Evolutionary conservation across 2,329 filamentous ascomycete genomes (phyloP), one percentile per base, ranked within the genome.

Genomic region (Trichothecium sympodiale): DNA sequence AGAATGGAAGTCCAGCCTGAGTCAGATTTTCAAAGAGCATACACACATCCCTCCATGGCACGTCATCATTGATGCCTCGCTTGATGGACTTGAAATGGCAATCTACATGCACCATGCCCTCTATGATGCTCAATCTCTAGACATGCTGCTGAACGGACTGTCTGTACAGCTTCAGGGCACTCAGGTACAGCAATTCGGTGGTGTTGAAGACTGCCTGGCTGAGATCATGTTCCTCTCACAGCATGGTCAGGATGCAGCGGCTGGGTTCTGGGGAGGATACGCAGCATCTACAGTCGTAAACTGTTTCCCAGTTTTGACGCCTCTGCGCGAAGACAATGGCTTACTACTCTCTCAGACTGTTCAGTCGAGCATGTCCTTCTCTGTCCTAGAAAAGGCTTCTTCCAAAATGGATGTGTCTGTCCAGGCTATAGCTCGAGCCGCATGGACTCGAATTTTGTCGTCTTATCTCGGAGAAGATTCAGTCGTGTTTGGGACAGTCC

Each of bases 111-210:
- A 93, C 43, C 88, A 95, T 57, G 83, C 83, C 1, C 62, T 95
- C 0, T 95, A 93, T 45, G 88, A 95, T 59, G 88, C 86, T 0
- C 67, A 75, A 29, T 87, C 85, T 8, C 60, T 95, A 9, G 63
- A 72, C 4, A 49, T 65, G 1, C 67, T 95, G 1, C 56, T 94
- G 2, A 49, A 62, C 1, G 73, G 81, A 44, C 61, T 94, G 10
- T 43, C 47, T 1, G 33, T 32, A 2, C 25, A 52, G 6, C 28
- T 67, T 5, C 36, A 43, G 3, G 47, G 47, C 7, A 14, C 15
- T 12, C 15, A 40, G 5, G 34, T 45, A 2, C 13, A 25, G 4
- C 29, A 4, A 2, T 42, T 52, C 18, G 13, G 40, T 1, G 31
- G 38, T 1, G 50, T 68, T 15, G 53, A 61, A 17, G 35, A 44